phyloP scores from a whole-genome alignment of 495 filamentous ascomycete genomes.

The Penicillium robsamsonii region DNA sequence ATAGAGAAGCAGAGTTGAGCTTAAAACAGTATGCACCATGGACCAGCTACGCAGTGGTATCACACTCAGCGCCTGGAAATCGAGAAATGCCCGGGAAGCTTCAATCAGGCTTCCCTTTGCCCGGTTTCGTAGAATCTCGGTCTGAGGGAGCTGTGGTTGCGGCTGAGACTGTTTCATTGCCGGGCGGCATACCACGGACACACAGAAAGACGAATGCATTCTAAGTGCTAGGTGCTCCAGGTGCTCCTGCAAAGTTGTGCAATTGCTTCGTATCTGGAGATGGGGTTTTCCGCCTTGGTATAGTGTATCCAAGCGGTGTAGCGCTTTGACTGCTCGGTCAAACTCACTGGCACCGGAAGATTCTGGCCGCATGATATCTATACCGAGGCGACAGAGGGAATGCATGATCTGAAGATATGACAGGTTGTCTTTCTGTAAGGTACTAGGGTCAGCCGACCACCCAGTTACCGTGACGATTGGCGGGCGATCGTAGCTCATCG shows the following conservation, averaged over 20 bases:
- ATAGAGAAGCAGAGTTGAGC: slow-evolving; percentile 38
- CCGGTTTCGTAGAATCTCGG: slow-evolving; percentile 22
- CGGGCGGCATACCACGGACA: slow-evolving; percentile 37
- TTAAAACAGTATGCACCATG: slow-evolving; percentile 40
- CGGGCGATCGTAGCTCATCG: slow-evolving; percentile 37
- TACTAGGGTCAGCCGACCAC: slow-evolving; percentile 6
- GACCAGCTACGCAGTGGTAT: slow-evolving; percentile 39
- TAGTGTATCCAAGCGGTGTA: slow-evolving; percentile 24
- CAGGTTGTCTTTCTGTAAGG: slow-evolving; percentile 9
- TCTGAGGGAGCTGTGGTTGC: slow-evolving; percentile 4
- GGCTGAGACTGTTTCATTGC: slow-evolving; percentile 26
- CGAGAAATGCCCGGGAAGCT: slow-evolving; percentile 34
- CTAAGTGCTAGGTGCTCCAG: slow-evolving; percentile 37
- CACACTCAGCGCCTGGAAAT: slow-evolving; percentile 35
- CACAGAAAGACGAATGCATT: slow-evolving; percentile 34
- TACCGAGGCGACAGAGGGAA: slow-evolving; percentile 26
- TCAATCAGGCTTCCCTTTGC: slow-evolving; percentile 33
- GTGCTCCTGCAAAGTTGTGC: slow-evolving; percentile 33
- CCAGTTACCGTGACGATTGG: slow-evolving; percentile 30
- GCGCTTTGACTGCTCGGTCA: slow-evolving; percentile 18
- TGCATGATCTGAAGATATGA: slow-evolving; percentile 34
- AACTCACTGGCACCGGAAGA: slow-evolving; percentile 6
- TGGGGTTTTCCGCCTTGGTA: slow-evolving; percentile 23
- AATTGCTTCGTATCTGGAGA: slow-evolving; percentile 23
- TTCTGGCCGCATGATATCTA: slow-evolving; percentile 26